Base-by-base conservation (phyloP, 164 flowering plant species). In the Stephania japonica region DNA sequence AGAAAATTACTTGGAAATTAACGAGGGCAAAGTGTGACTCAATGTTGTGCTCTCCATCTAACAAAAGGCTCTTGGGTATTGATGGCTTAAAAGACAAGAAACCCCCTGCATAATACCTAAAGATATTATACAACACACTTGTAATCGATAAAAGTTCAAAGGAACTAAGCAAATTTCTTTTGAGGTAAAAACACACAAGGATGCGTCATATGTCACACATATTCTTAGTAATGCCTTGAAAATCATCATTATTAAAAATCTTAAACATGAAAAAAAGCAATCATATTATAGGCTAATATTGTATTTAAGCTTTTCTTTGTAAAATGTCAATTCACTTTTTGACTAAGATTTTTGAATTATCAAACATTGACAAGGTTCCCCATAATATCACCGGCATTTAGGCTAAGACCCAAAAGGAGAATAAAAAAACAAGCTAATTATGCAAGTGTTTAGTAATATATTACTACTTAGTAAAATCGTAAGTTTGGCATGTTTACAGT, bases 51-150 rank as follows among this genome's bases (percentile, higher is more conserved):
- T 84, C 84, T 76, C 98, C 99, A 74, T 88, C 97, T 24, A 95
- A 83, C 78, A 95, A 78, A 81, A 90, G 84, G 76, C 81, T 87
- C 87, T 90, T 95, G 6, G 99, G 98, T 61, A 95, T 87, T 9
- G 89, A 84, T 75, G 93, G 92, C 79, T 87, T 95, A 80, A 93
- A 95, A 77, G 99, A 83, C 80, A 95, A 81, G 79, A 91, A 91
- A 71, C 98, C 99, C 74, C 98, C 99, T 95, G 97, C 84, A 84
- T 18, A 75, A 71, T 73, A 13, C 63, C 42, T n/a, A 77, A 65
- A 62, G 24, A 70, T 42, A 53, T 76, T 49, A 70, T 56, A n/a
- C 65, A 70, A 18, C 38, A 68, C 21, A 61, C 49, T 50, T 53
- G 16, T 18, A 53, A 53, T 59, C 21, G 63, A n/a, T 59, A 6